Evolutionary conservation across 2,329 filamentous ascomycete species (phyloP).

Genomic region (Penicillium rolfsii): DNA sequence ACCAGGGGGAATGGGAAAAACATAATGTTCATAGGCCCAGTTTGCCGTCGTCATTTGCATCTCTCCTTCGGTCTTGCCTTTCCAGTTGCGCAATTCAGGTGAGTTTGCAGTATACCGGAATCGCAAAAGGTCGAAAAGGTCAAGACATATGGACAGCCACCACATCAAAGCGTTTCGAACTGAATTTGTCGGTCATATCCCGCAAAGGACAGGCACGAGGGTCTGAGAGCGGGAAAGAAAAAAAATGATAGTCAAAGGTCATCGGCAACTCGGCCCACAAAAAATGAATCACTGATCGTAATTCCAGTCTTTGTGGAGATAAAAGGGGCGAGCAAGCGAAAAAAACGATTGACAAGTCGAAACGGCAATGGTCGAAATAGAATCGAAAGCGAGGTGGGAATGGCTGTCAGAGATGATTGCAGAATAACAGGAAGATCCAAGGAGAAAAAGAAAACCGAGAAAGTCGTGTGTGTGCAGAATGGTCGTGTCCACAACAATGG

Average conservation of each 20-base stretch:
- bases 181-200: constrained; percentile 30
- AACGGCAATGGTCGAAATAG: constrained; percentile 38
- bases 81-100: constrained; percentile 25
- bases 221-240: constrained; percentile 18
- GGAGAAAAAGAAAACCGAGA: constrained; percentile 40
- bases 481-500: constrained; percentile 30
- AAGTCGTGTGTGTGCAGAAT: constrained; percentile 35
- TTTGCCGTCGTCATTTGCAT: constrained; percentile 37
- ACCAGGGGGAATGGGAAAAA: constrained; percentile 9
- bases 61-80: constrained; percentile 39
- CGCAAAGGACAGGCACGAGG: constrained; percentile 9
- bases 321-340: constrained; percentile 24
- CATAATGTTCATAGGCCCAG: constrained; percentile 25
- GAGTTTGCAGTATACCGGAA: constrained; percentile 20
- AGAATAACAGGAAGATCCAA: constrained; percentile 41
- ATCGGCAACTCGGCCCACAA: constrained; percentile 18
- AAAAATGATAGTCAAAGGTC: constrained; percentile 17
- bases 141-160: constrained; percentile 41
- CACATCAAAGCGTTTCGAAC: constrained; percentile 38
- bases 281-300: constrained; percentile 10
- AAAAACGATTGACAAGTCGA: constrained; percentile 35
- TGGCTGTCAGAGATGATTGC: constrained; percentile 41
- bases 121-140: constrained; percentile 29
- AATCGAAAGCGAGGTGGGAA: constrained; percentile 41
- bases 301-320: constrained; percentile 6